phyloP scores from a whole-genome alignment of 768 basidiomycete genomes.

The Termitomyces sp. region DNA sequence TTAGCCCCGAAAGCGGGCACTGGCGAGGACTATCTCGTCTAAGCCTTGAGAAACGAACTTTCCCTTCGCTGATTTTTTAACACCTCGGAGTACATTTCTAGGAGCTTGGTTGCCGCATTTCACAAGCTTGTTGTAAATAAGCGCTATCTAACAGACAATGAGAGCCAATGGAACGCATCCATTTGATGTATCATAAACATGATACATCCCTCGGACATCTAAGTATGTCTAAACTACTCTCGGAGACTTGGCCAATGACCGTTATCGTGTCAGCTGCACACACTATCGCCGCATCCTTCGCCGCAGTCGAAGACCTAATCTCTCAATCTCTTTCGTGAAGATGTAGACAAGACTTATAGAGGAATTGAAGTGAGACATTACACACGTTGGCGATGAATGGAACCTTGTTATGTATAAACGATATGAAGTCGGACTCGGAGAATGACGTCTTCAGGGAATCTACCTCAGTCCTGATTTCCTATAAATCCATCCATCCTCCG shows the following conservation, averaged over 20 bases:
- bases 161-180: not conserved
- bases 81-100: not conserved
- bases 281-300: not conserved
- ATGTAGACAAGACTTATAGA: not conserved
- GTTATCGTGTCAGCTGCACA: constrained; percentile 1
- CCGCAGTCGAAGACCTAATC: not conserved
- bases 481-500: constrained; percentile 11
- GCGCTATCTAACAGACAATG: not conserved
- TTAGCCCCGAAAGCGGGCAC: not conserved
- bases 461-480: constrained; percentile 3
- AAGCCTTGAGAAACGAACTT: not conserved
- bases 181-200: not conserved
- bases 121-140: not conserved
- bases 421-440: not conserved
- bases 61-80: not conserved
- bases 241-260: not conserved
- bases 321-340: not conserved
- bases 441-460: constrained; percentile 8
- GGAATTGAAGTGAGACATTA: not conserved
- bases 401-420: not conserved
- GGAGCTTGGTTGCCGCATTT: not conserved
- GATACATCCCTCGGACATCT: not conserved
- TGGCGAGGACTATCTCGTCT: not conserved
- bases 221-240: not conserved
- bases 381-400: not conserved